Evolutionary conservation across 345 rosid genomes (phyloP).

Genomic region (Linum lewisii): DNA sequence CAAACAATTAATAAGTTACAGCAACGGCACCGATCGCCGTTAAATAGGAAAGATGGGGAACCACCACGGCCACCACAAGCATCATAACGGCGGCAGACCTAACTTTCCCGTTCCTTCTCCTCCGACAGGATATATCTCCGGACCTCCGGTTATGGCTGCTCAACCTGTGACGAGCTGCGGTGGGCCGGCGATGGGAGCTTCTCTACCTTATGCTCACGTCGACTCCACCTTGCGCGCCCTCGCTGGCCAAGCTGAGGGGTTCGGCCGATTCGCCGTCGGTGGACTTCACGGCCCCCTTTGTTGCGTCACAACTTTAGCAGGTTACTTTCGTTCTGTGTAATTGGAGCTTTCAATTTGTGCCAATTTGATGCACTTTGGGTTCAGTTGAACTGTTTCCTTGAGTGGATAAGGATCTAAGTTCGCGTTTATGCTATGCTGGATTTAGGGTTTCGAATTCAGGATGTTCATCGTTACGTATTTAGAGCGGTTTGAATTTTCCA

Average conservation of each 20-base stretch:
- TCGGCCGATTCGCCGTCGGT: conserved; percentile 72
- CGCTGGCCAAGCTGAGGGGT: conserved; percentile 83
- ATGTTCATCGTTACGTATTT: not conserved
- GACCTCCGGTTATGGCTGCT: conserved; percentile 10
- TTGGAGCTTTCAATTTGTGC: not conserved
- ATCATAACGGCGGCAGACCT: conserved; percentile 15
- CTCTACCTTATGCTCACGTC: conserved; percentile 50
- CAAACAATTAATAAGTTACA: not conserved
- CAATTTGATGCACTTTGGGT: not conserved
- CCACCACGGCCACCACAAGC: conserved; percentile 26
- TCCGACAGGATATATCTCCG: conserved; percentile 10
- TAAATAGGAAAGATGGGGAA: conserved; percentile 32
- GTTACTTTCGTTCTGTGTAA: conserved; percentile 19
- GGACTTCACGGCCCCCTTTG: conserved; percentile 67
- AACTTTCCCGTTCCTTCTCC: conserved; percentile 8
- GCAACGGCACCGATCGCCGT: not conserved
- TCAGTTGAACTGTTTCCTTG: too few relatives aligned
- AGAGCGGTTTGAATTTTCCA: not conserved
- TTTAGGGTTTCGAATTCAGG: too few relatives aligned
- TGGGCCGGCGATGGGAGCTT: not conserved
- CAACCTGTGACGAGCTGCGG: not conserved
- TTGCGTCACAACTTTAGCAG: conserved; percentile 59
- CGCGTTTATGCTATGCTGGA: too few relatives aligned
- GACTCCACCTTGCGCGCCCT: conserved; percentile 70
- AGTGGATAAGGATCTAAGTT: not conserved